These are phyloP conservation scores for Vaccinium corymbosum DNA, from an alignment of 148 eudicot species.

Conservation along the genomic window DNA sequence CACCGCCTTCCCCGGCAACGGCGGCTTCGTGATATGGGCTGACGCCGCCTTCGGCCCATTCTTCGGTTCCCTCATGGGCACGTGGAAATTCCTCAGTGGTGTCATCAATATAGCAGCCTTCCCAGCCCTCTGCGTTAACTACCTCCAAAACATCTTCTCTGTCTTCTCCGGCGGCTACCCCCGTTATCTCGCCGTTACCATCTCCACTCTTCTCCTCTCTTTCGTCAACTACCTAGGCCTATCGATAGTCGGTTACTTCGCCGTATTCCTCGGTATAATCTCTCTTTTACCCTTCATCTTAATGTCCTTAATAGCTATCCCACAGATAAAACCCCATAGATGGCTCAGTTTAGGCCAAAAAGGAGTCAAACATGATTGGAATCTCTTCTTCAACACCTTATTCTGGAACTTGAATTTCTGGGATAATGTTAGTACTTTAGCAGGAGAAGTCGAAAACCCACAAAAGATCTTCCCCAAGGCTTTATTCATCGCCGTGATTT, in stretches of 20 bases:
- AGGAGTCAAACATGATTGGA: constrained; percentile 55
- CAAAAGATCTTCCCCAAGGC: constrained; percentile 43
- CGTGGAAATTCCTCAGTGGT: constrained; percentile 53
- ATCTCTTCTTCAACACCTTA: constrained; percentile 45
- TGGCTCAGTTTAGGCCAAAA: constrained; percentile 51
- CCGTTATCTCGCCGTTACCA: constrained; percentile 29
- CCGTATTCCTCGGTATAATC: constrained; percentile 42
- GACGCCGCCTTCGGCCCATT: constrained; percentile 56
- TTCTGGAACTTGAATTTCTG: constrained; percentile 63
- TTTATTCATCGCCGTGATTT: constrained; percentile 37
- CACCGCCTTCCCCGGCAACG: constrained; percentile 60
- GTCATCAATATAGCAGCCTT: constrained; percentile 56
- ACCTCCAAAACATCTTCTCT: constrained; percentile 40
- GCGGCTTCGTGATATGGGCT: constrained; percentile 62
- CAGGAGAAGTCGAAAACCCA: constrained; percentile 57
- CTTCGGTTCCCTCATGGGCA: constrained; percentile 51
- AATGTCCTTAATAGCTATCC: constrained; percentile 47
- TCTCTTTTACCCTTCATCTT: constrained; percentile 45
- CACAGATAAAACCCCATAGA: constrained; percentile 44
- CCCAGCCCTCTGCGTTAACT: constrained; percentile 49
- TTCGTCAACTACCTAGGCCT: constrained; percentile 51
- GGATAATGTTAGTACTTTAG: constrained; percentile 57
- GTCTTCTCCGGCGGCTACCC: constrained; percentile 39
- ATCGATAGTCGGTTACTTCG: constrained; percentile 49
- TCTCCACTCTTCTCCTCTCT: constrained; percentile 39